phyloP scores from a whole-genome alignment of 139 green algal species.

The Pleodorina starrii region DNA sequence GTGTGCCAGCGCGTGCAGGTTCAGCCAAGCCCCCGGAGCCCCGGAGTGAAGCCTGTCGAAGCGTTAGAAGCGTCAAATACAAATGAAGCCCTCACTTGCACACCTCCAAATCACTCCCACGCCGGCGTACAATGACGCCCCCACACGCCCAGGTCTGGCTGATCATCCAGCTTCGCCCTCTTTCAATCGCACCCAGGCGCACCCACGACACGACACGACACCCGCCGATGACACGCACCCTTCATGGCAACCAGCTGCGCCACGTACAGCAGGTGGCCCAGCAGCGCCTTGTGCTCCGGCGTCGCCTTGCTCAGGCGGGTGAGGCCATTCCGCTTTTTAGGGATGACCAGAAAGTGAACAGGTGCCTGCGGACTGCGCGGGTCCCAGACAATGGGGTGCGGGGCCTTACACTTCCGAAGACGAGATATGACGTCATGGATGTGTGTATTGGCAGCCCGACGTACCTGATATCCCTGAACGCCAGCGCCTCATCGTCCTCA shows the following conservation, averaged over 20 bases:
- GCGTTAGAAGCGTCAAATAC: no score
- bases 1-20: no score
- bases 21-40: no score
- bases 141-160: no score
- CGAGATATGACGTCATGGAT: background rate
- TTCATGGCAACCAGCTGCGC: constrained; percentile 86
- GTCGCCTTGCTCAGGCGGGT: constrained; percentile 85
- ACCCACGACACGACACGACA: no score
- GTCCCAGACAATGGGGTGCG: background rate
- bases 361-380: constrained; percentile 75
- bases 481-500: constrained; percentile 93
- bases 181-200: no score
- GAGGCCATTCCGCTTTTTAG: constrained; percentile 84
- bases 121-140: no score
- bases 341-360: constrained; percentile 95
- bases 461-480: constrained; percentile 93
- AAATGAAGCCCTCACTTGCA: no score
- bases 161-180: no score
- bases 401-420: background rate
- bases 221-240: constrained; percentile 69
- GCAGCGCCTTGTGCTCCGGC: constrained; percentile 83
- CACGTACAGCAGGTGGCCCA: constrained; percentile 92
- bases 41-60: no score
- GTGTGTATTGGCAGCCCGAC: background rate
- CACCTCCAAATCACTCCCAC: no score